Percentiles rank a stretch among this genome's conserved stretches.
These are phyloP conservation scores for Fusarium tjaetaba DNA, from an alignment of 2,329 filamentous ascomycete genomes.

Conservation along the genomic window DNA sequence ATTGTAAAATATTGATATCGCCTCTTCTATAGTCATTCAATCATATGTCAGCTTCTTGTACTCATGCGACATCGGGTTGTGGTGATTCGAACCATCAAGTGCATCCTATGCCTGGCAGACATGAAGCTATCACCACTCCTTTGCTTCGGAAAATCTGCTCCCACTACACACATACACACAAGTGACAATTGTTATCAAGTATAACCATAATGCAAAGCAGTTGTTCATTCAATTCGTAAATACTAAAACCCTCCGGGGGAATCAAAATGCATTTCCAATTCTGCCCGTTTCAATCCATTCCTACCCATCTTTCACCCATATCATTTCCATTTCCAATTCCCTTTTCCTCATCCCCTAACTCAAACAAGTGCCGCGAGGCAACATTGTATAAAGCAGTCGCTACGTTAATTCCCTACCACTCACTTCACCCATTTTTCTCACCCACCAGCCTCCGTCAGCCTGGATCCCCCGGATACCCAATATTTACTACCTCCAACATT, in stretches of 20 bases:
- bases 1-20: not conserved
- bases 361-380: conserved; percentile 60
- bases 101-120: too few relatives aligned
- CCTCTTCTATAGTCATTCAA: not conserved
- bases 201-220: not conserved
- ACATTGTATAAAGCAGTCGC: conserved; percentile 52
- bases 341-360: conserved; percentile 30
- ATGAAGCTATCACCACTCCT: conserved; percentile 23
- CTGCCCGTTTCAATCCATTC: not conserved
- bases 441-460: conserved; percentile 13
- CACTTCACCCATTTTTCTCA: conserved; percentile 30
- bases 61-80: not conserved
- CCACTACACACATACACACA: not conserved
- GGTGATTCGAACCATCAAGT: conserved; percentile 6
- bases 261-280: conserved; percentile 33
- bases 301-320: not conserved
- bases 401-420: conserved; percentile 25
- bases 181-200: not conserved
- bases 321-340: not conserved
- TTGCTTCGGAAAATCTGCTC: too few relatives aligned
- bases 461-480: conserved; percentile 19
- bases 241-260: conserved; percentile 36
- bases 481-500: not conserved
- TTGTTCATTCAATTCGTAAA: conserved; percentile 36
- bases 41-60: not conserved